Conservation (phyloP, 257 asterid species). For the Asclepias syriaca region DNA sequence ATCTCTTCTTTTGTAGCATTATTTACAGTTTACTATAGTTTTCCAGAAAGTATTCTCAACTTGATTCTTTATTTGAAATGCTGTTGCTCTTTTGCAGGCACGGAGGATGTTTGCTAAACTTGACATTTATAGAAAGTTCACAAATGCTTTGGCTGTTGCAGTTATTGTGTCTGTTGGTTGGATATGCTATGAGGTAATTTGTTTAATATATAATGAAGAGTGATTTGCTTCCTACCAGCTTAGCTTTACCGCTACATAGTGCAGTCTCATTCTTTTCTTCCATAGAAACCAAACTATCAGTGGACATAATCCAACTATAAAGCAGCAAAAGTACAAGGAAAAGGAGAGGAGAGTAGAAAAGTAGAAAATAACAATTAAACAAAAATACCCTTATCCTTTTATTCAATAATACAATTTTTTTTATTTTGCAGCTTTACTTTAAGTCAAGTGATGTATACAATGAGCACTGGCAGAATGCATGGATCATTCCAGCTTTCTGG, state of each 20-base stretch:
- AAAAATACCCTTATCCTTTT: neutral
- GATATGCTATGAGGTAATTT: slow-evolving; percentile 83
- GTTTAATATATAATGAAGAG: neutral
- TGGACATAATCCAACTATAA: neutral
- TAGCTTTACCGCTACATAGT: neutral
- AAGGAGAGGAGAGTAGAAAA: neutral
- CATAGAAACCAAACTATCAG: neutral
- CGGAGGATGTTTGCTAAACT: slow-evolving; percentile 78
- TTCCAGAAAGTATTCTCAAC: neutral
- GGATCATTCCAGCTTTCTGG: slow-evolving; percentile 99
- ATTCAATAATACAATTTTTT: slow-evolving; percentile 1
- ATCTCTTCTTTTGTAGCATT: neutral
- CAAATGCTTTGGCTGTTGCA: slow-evolving; percentile 83
- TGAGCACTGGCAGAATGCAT: slow-evolving; percentile 93
- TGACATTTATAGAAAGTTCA: slow-evolving; percentile 83
- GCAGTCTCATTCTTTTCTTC: neutral
- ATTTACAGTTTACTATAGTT: neutral
- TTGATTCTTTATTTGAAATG: neutral
- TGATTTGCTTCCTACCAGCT: neutral
- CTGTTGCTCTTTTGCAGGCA: slow-evolving; percentile 45
- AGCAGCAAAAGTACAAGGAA: neutral
- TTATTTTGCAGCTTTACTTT: slow-evolving; percentile 71
- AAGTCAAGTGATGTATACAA: slow-evolving; percentile 82
- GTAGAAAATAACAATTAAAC: too few species aligned
- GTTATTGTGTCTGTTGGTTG: slow-evolving; percentile 90